Conservation (phyloP, 2,329 filamentous ascomycete species). For the Byssothecium circinans region DNA sequence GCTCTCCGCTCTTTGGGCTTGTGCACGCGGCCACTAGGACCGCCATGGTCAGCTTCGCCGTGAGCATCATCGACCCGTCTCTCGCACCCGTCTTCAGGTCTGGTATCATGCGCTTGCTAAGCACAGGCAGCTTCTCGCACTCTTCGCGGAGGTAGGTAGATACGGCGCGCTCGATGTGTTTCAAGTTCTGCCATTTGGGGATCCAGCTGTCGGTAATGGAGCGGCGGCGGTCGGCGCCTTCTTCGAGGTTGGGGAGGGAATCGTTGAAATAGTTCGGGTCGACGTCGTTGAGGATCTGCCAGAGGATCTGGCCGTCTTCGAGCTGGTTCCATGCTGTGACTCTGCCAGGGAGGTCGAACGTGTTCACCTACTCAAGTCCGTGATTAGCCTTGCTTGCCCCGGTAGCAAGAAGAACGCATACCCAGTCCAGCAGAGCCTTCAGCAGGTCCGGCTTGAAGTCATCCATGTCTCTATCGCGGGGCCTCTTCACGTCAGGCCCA, state of each 20-base stretch:
- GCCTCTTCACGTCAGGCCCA: conserved; percentile 8
- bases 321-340: conserved; percentile 48
- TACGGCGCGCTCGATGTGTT: conserved; percentile 53
- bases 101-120: conserved; percentile 45
- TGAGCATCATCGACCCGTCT: conserved; percentile 47
- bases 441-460: conserved; percentile 45
- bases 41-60: conserved; percentile 50
- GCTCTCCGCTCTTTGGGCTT: conserved; percentile 51
- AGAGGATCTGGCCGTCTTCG: conserved; percentile 51
- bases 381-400: not conserved
- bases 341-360: conserved; percentile 45
- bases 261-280: conserved; percentile 53
- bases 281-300: conserved; percentile 52
- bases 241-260: conserved; percentile 49
- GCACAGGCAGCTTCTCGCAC: conserved; percentile 44
- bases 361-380: too few species aligned
- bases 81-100: conserved; percentile 54
- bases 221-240: conserved; percentile 45
- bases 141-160: conserved; percentile 54
- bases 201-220: conserved; percentile 50
- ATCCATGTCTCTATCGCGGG: conserved; percentile 31
- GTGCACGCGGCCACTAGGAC: conserved; percentile 53
- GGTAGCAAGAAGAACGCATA: conserved; percentile 14
- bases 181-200: conserved; percentile 56
- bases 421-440: conserved; percentile 45